Evolutionary conservation across 768 basidiomycete genomes (phyloP), one percentile per base, ranked within the genome.

Genomic region (Tricholoma hemisulphureum): DNA sequence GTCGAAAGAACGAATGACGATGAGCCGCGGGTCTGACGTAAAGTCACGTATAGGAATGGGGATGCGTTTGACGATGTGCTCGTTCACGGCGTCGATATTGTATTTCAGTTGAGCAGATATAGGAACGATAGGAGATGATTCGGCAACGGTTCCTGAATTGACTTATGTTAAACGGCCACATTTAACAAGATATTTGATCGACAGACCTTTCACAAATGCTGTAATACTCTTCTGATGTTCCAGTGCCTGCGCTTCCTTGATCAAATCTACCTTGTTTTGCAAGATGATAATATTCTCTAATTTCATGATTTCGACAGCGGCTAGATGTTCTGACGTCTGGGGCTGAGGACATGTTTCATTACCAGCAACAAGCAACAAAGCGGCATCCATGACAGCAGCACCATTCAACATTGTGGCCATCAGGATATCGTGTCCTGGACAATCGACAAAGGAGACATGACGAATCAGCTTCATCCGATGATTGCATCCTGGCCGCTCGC

Each of bases 371-470:
- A 99, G 87, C 1, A 99, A 82, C 0, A 98, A 79, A 4, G 97
- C 97, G 54, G 95, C 97, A 75, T 98, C 95, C 97, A 98, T 99
- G 80, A 98, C 96, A 9, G 97, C 97, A 39, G 97, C 97, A 73
- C 96, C 97, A 82, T 98, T 98, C 65, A 99, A 80, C 97, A 99
- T 99, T 62, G 96, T 99, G 51, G 97, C 97, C 97, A 99, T 99
- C 73, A 99, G 87, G 87, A 99, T 98, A 74, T 98, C 95, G 84
- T 96, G 95, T 60, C 95, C 93, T 1, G 92, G 93, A 65, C 90
- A 94, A 74, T 99, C 97, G 69, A 99, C 97, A 74, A 99, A 99
- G 3, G 96, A 98, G 68, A 98, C 95, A 67, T 99, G 97, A 63
- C 95, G 88, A 61, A 98, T 70, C 63, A 98, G 86, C 66, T 89